Conservation (phyloP, 78 protist species). For the Planoprotostelium fungivorum region DNA sequence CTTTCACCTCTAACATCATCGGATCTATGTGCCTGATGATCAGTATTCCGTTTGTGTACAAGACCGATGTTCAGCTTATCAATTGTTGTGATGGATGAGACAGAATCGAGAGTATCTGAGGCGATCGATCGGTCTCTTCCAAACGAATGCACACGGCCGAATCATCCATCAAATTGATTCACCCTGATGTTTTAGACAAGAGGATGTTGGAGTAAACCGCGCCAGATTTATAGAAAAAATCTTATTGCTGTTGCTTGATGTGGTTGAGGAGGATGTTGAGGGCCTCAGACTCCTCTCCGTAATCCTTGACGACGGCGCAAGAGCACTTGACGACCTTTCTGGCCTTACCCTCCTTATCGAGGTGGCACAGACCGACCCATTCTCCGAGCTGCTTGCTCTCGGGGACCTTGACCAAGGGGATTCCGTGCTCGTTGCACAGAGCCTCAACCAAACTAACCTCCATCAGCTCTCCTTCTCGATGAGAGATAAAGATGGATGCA, state of each 20-base stretch:
- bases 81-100: too few relatives aligned
- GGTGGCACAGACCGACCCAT: conserved; percentile 95
- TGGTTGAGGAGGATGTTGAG: conserved; percentile 69
- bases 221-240: too few relatives aligned
- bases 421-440: conserved; percentile 83
- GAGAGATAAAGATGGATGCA: background rate
- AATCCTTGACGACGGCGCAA: conserved; percentile 77
- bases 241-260: conserved; percentile 13
- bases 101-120: too few relatives aligned
- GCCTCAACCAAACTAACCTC: conserved; percentile 79
- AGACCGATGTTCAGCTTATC: too few relatives aligned
- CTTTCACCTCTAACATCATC: too few relatives aligned
- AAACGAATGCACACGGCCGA: too few relatives aligned
- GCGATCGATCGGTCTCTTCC: too few relatives aligned
- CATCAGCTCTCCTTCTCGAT: background rate
- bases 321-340: conserved; percentile 93
- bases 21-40: too few relatives aligned
- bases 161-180: too few relatives aligned
- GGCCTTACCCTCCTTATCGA: conserved; percentile 92
- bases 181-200: too few relatives aligned
- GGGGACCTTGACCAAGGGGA: conserved; percentile 81
- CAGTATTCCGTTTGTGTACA: too few relatives aligned
- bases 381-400: conserved; percentile 90
- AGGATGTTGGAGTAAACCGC: too few relatives aligned
- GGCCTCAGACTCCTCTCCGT: conserved; percentile 75